Evolutionary conservation across 768 basidiomycete species (phyloP).

Genomic region (Amyloporia xantha): DNA sequence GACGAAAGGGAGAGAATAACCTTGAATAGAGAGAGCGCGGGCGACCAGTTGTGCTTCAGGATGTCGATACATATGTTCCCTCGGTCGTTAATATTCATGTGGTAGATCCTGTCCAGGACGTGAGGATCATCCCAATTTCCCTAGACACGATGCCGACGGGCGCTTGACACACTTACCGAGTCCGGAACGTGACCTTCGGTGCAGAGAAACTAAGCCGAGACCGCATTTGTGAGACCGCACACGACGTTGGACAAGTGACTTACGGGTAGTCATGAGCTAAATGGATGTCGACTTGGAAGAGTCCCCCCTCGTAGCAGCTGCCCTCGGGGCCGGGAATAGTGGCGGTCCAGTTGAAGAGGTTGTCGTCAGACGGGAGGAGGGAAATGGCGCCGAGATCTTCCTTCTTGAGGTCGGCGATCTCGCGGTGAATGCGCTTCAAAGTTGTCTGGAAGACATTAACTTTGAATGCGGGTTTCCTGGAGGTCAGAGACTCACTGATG

Average conservation of each 20-base stretch:
- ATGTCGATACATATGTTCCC: constrained; percentile 86
- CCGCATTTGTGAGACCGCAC: constrained; percentile 3
- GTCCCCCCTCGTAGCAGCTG: constrained; percentile 75
- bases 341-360: constrained; percentile 69
- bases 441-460: constrained; percentile 41
- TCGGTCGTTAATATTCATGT: constrained; percentile 83
- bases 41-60: constrained; percentile 91
- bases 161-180: constrained; percentile 44
- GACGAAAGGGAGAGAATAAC: constrained; percentile 91
- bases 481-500: constrained; percentile 1
- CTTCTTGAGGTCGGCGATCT: constrained; percentile 74
- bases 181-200: constrained; percentile 69
- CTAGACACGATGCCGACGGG: constrained; percentile 4
- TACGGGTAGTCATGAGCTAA: constrained; percentile 78
- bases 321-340: constrained; percentile 79
- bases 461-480: neutral
- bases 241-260: constrained; percentile 17
- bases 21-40: constrained; percentile 89
- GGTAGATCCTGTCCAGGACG: constrained; percentile 56
- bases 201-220: constrained; percentile 58
- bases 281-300: constrained; percentile 61
- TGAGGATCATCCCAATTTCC: too few relatives aligned
- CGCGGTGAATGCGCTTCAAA: constrained; percentile 77
- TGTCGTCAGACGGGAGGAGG: constrained; percentile 57
- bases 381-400: constrained; percentile 75